Base-by-base conservation (phyloP, 495 filamentous ascomycete species). In the Talaromyces wortmannii region DNA sequence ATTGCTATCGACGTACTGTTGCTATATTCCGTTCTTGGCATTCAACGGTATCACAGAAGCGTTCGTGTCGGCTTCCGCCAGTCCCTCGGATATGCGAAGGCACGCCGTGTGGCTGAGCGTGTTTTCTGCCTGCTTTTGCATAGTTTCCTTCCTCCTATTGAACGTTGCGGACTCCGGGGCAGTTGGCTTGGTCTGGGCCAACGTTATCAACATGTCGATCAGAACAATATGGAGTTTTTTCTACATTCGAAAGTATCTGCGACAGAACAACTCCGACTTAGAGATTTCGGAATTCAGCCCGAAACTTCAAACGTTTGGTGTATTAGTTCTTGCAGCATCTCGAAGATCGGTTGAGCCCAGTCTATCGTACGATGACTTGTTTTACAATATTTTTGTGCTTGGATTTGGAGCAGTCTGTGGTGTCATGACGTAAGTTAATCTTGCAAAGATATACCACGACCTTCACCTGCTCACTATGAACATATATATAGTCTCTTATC, bases 1-100 rank as follows among this genome's bases (percentile, higher is more conserved):
- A n/a, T 81, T 91, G 5, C 75, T 98, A 8, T 79, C 87, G 0
- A 76, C 78, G 1, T 98, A 96, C 71, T 91, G 87, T 70, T 89
- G 88, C 63, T 96, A 96, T 66, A 90, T 99, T 56, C 94, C 94
- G 13, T 80, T 97, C 6, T 74, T 99, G 0, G 95, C 91, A 1
- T 68, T 95, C 57, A 99, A 99, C 63, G 94, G 94, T 43, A 83
- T 97, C 31, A 82, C 85, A 2, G 94, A 99, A 70, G 90, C 92
- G 0, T 97, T 97, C 57, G 90, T 97, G 10, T 83, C 90, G 6
- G 87, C 88, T 18, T 86, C 92, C 17, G 92, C 94, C 0, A 85
- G 76, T 5, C 71, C 85, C 52, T 57, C 68, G 1, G 78, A 97
- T 49, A 78, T 99, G 13, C 80, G 87, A 31, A 65, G 59, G 4